Base-by-base conservation (phyloP, 1,284 basidiomycete genomes). In the Mycena citricolor region DNA sequence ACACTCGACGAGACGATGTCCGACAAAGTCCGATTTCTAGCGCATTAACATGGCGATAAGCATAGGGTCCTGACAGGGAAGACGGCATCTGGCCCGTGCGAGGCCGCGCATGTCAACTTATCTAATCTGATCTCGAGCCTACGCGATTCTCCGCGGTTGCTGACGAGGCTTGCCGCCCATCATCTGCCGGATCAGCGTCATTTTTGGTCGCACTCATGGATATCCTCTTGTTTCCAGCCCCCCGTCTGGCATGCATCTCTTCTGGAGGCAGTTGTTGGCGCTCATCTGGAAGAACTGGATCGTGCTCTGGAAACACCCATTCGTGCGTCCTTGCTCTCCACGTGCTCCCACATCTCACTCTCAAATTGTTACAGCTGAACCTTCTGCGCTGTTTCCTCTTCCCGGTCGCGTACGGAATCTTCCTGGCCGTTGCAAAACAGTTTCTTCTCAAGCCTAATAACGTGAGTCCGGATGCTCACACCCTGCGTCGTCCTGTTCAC, bases 211-310 rank as follows among this genome's bases (percentile, higher is more conserved):
- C n/a, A n/a, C n/a, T n/a, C n/a, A n/a, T n/a, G n/a, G n/a, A n/a
- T n/a, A n/a, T n/a, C n/a, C n/a, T n/a, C n/a, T 42, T 35, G 39
- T 19, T 32, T 26, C 21, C 39, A 11, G 24, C 39, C 33, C 35
- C 23, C n/a, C n/a, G n/a, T n/a, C n/a, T n/a, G n/a, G n/a, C 34
- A 57, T 69, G 65, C 42, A 57, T 37, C 57, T 71, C 19, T 82
- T 85, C 58, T 75, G 75, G 67, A 69, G 76, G 20, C 86, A 90
- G 64, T 76, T 83, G 49, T 61, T 62, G 8, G 80, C 77, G 4
- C 63, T 90, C 29, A 74, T 79, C 42, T 74, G 77, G 71, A 90
- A 90, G 73, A 88, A 89, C 55, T 86, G 81, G 82, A 85, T 83
- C 39, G 72, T 84, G 13, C 62, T 83, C 22, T 74, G 72, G 16